A percentile compares a stretch with the other conserved stretches of the same genome.
phyloP scores from a whole-genome alignment of 2,329 filamentous ascomycete genomes.

The Cytospora chrysosperma region DNA sequence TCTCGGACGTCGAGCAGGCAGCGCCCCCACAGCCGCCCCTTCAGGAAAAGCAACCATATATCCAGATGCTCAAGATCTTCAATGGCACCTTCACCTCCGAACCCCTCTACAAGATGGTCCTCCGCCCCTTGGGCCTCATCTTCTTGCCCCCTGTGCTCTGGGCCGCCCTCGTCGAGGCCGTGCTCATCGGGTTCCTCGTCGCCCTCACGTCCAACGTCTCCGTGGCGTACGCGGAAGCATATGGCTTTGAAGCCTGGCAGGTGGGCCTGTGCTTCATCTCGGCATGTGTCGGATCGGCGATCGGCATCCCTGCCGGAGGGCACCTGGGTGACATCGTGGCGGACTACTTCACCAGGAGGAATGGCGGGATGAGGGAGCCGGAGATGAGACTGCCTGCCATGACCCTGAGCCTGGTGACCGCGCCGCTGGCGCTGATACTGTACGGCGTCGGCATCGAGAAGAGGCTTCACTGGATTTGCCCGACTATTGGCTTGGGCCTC shows the following conservation, averaged over 20 bases:
- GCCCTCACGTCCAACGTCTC: conserved; percentile 55
- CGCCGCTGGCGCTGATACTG: conserved; percentile 45
- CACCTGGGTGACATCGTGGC: conserved; percentile 47
- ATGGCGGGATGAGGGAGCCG: conserved; percentile 56
- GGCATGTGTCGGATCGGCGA: conserved; percentile 45
- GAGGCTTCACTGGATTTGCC: conserved; percentile 53
- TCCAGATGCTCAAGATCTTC: conserved; percentile 41
- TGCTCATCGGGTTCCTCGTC: conserved; percentile 55
- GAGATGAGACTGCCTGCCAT: conserved; percentile 60
- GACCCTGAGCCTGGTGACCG: conserved; percentile 49
- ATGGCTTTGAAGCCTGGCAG: conserved; percentile 46
- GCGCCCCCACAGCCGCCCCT: background rate
- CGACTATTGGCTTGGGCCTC: conserved; percentile 54
- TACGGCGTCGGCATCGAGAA: conserved; percentile 49
- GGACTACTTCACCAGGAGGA: conserved; percentile 49
- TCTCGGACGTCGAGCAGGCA: conserved; percentile 25
- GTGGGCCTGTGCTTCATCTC: conserved; percentile 52
- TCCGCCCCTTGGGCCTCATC: conserved; percentile 51
- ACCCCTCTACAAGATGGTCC: conserved; percentile 45
- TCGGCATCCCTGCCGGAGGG: conserved; percentile 52
- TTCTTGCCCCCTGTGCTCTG: conserved; percentile 53
- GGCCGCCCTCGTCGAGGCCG: conserved; percentile 53
- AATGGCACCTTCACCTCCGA: conserved; percentile 44
- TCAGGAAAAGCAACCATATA: conserved; percentile 33
- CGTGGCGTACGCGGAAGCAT: conserved; percentile 41